Conservation (phyloP, 2,329 filamentous ascomycete species). For the Zymoseptoria ardabiliae region DNA sequence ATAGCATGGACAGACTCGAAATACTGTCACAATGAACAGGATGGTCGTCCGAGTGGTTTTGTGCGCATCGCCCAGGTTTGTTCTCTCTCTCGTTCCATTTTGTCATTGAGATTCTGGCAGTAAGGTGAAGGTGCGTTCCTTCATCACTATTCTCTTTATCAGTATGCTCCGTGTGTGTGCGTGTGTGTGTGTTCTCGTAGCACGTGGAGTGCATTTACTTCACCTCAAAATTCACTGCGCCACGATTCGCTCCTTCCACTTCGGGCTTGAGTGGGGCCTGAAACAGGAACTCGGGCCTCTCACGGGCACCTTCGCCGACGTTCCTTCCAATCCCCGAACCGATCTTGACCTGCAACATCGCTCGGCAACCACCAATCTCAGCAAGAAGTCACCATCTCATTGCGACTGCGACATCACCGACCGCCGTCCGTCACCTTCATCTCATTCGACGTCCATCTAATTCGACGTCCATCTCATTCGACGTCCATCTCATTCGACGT, state of each 20-base stretch:
- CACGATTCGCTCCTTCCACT: neutral
- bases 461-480: neutral
- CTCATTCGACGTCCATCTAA: too few species aligned
- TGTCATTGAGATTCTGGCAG: neutral
- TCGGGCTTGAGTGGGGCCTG: neutral
- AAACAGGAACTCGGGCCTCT: neutral
- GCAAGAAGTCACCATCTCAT: neutral
- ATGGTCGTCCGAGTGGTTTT: neutral
- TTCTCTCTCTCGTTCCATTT: neutral
- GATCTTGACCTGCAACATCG: too few species aligned
- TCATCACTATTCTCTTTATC: too few species aligned
- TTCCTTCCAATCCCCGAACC: neutral
- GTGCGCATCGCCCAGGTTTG: neutral
- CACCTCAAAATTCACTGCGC: neutral
- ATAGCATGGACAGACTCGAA: neutral
- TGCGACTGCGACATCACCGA: neutral
- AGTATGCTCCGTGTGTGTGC: too few species aligned
- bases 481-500: neutral
- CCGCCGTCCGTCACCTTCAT: neutral
- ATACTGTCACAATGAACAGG: neutral
- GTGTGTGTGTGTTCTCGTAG: neutral
- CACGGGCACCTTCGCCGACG: neutral
- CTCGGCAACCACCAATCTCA: neutral
- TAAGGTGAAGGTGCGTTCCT: neutral
- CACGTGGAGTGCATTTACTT: neutral